phyloP scores from a whole-genome alignment of 208 protist genomes.

The Giardia duodenalis region DNA sequence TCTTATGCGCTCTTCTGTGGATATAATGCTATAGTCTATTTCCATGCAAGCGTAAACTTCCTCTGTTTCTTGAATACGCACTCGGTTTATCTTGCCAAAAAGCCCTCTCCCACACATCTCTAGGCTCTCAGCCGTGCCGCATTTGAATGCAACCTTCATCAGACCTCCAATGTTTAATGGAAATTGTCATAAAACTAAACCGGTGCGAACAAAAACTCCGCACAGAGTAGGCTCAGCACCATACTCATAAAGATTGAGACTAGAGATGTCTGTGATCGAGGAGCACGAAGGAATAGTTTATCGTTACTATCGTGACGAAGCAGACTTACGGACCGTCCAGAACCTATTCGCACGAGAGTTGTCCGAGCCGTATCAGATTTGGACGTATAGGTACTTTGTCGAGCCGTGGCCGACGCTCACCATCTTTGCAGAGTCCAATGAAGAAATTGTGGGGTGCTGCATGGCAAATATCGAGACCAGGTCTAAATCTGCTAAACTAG shows the following conservation, averaged over 20 bases:
- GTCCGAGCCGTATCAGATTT: conserved; percentile 17
- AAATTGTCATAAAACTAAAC: neutral
- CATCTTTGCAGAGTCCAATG: conserved; percentile 9
- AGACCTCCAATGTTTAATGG: neutral
- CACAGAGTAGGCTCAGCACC: no score
- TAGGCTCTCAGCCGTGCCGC: neutral
- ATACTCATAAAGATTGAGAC: no score
- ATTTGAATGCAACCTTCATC: neutral
- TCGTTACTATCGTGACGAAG: neutral
- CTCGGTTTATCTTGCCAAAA: neutral
- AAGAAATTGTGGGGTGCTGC: neutral
- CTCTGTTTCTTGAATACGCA: neutral
- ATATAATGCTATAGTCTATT: neutral
- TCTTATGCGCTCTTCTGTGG: neutral
- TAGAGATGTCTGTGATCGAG: no score
- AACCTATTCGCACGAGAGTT: neutral
- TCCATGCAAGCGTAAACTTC: neutral
- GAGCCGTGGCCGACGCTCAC: neutral
- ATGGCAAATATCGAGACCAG: neutral
- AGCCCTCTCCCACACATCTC: neutral
- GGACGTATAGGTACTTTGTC: conserved; percentile 19
- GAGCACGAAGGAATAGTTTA: neutral
- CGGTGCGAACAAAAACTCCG: no score
- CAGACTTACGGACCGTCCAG: neutral
- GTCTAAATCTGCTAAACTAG: neutral